phyloP scores from a whole-genome alignment of 306 rosid genomes.

The Cucurbita argyrosperma region DNA sequence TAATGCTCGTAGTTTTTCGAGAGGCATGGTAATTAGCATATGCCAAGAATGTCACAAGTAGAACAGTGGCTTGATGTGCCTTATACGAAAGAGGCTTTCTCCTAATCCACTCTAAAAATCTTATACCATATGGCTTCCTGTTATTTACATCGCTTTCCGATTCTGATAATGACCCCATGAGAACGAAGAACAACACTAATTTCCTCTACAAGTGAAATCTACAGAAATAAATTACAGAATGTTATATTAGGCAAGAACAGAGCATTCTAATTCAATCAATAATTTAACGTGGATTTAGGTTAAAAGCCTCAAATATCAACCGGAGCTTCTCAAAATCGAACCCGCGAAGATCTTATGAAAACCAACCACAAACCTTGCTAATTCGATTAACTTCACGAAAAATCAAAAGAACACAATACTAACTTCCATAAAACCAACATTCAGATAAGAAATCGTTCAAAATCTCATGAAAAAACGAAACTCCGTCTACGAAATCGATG shows the following conservation, averaged over 20 bases:
- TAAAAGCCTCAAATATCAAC: neutral
- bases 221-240: neutral
- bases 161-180: slow-evolving; percentile 44
- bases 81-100: slow-evolving; percentile 60
- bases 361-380: neutral
- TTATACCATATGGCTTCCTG: slow-evolving; percentile 44
- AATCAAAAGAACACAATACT: neutral
- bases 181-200: slow-evolving; percentile 10
- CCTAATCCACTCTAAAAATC: slow-evolving; percentile 35
- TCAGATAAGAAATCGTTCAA: neutral
- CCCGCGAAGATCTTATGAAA: neutral
- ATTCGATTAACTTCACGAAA: neutral
- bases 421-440: neutral
- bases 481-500: neutral
- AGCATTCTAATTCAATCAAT: neutral
- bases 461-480: neutral
- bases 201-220: slow-evolving; percentile 20
- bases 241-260: neutral
- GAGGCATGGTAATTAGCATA: slow-evolving; percentile 90
- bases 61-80: slow-evolving; percentile 69
- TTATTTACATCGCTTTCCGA: slow-evolving; percentile 12
- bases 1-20: slow-evolving; percentile 81
- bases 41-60: slow-evolving; percentile 70
- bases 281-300: neutral
- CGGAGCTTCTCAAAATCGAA: neutral